Evolutionary conservation across 83 land plant species (phyloP), one percentile per base, ranked within the genome.

Genomic region (Diphasiastrum complanatum): DNA sequence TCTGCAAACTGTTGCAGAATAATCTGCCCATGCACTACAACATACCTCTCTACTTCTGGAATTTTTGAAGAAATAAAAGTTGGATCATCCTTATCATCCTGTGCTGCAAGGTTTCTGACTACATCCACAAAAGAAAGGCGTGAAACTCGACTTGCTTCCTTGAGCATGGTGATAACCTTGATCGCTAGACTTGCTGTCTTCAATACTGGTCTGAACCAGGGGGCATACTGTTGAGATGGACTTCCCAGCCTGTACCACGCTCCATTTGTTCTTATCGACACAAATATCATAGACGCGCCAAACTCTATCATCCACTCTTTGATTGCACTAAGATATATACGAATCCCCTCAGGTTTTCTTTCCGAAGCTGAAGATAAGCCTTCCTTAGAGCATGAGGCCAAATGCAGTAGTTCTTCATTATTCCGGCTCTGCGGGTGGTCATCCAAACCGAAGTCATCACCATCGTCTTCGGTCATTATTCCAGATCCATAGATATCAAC

Each of bases 281-380:
- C 76, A 33, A 78, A 83, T 29, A 89, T 51, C 83, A 85, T 89
- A 51, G 78, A 64, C n/a, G 85, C 78, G 47, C 99, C 96, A 72
- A 89, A 93, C 53, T 93, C 99, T 53, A 93, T 83, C 86, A 81
- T 66, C 99, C 99, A 93, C 61, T 93, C 99, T 74, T 89, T 93
- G 36, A 93, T 83, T 30, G 96, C 83, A 78, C 96, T 93, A 58
- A 93, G 43, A 69, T 79, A 93, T 29, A 93, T 65, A 37, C 89
- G 85, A 30, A 93, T 74, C 5, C 96, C 91, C 47, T 81, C 74
- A 32, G 60, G 60, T 20, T 63, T 51, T n/a, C 30, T 32, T 2
- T n/a, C n/a, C n/a, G 25, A 54, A 23, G 56, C 74, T 25, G 72
- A 60, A n/a, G n/a, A n/a, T n/a, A n/a, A n/a, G 23, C 6, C 51